Evolutionary conservation across 495 filamentous ascomycete species (phyloP).

Genomic region (Darksidea phi): DNA sequence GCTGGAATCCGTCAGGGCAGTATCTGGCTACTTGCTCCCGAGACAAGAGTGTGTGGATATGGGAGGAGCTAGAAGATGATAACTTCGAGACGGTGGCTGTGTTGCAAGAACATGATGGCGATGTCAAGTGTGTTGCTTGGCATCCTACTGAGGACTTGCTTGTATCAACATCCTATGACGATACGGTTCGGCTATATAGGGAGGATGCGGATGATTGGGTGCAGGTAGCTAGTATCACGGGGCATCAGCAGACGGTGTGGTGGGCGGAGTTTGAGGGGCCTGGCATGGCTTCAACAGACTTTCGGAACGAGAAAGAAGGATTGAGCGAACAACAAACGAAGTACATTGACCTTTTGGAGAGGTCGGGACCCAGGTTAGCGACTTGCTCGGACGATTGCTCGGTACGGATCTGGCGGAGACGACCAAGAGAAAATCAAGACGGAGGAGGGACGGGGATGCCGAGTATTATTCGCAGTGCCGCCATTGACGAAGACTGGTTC

Average conservation of each 20-base stretch:
- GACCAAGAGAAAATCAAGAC: constrained; percentile 53
- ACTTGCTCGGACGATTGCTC: constrained; percentile 78
- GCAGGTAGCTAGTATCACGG: constrained; percentile 76
- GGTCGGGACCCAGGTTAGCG: constrained; percentile 63
- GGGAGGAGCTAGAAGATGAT: constrained; percentile 92
- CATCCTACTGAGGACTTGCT: constrained; percentile 77
- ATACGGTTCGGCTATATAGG: constrained; percentile 82
- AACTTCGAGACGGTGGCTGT: constrained; percentile 96
- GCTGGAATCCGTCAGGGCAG: constrained; percentile 73
- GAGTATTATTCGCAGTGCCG: constrained; percentile 73
- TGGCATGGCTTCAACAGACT: constrained; percentile 37
- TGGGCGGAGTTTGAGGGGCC: constrained; percentile 72
- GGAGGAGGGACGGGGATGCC: constrained; percentile 52
- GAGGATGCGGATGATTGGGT: constrained; percentile 94
- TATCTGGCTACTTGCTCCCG: constrained; percentile 84
- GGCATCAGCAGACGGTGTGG: constrained; percentile 84
- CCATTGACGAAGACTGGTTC: constrained; percentile 76
- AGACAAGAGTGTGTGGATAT: constrained; percentile 98
- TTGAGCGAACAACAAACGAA: constrained; percentile 43
- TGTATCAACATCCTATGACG: constrained; percentile 86
- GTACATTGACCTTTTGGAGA: constrained; percentile 43
- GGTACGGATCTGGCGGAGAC: constrained; percentile 72
- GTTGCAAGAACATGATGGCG: constrained; percentile 86
- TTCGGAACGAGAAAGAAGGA: constrained; percentile 35
- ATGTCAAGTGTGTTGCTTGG: constrained; percentile 93